Evolutionary conservation across 495 filamentous ascomycete genomes (phyloP).

Genomic region (Aspergillus conjunctus): DNA sequence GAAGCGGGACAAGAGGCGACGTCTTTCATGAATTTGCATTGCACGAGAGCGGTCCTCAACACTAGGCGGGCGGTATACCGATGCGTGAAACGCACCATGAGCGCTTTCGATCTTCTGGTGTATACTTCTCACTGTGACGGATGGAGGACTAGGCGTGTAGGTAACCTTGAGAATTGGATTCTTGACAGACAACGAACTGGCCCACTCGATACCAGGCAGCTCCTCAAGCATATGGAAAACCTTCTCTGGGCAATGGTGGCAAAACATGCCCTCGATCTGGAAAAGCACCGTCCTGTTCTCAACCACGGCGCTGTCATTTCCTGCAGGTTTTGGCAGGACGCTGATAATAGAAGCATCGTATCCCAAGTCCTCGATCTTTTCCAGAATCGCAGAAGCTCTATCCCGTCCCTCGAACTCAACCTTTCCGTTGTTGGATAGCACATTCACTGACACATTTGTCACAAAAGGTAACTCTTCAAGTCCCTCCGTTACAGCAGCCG

Average conservation of each 20-base stretch:
- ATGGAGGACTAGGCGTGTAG: constrained; percentile 69
- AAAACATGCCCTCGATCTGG: constrained; percentile 82
- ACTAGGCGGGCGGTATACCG: constrained; percentile 77
- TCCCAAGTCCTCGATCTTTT: constrained; percentile 77
- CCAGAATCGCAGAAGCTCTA: constrained; percentile 60
- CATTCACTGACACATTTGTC: constrained; percentile 63
- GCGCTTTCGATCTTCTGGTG: constrained; percentile 63
- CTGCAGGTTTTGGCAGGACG: constrained; percentile 25
- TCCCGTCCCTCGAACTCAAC: constrained; percentile 60
- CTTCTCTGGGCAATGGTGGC: constrained; percentile 74
- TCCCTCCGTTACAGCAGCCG: constrained; percentile 62
- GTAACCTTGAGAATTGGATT: constrained; percentile 69
- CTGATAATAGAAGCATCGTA: constrained; percentile 67
- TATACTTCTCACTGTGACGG: constrained; percentile 77
- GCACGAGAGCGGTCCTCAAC: constrained; percentile 80
- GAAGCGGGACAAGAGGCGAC: constrained; percentile 63
- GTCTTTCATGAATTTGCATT: constrained; percentile 66
- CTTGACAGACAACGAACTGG: constrained; percentile 49
- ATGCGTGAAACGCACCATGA: constrained; percentile 64
- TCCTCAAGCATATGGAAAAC: constrained; percentile 56
- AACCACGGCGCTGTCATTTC: constrained; percentile 14
- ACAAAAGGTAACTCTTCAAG: constrained; percentile 67
- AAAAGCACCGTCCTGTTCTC: constrained; percentile 63
- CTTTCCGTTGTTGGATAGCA: constrained; percentile 72
- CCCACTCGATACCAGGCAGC: constrained; percentile 54